phyloP scores from a whole-genome alignment of 1,139 yeast genomes.

The Zygosaccharomyces sapae region DNA sequence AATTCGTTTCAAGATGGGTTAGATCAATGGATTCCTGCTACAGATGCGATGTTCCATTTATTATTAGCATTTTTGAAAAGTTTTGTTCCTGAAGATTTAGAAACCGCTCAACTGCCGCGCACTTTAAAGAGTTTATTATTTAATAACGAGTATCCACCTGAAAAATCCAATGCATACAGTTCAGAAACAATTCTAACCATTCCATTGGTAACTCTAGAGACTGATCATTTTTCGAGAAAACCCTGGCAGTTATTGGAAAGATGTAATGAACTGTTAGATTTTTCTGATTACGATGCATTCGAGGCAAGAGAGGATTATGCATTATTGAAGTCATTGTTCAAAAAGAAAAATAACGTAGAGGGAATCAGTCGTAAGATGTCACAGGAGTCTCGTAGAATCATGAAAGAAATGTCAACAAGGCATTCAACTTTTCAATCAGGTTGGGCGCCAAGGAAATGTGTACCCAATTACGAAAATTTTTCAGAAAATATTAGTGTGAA shows the following conservation, averaged over 20 bases:
- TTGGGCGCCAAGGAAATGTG: constrained; percentile 35
- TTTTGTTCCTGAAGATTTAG: constrained; percentile 61
- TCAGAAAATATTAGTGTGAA: constrained; percentile 43
- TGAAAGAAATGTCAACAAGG: constrained; percentile 54
- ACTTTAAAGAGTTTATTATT: constrained; percentile 59
- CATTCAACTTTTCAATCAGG: constrained; percentile 42
- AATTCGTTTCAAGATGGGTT: constrained; percentile 64
- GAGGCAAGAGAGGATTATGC: constrained; percentile 77
- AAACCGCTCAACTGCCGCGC: constrained; percentile 55
- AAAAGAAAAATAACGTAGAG: constrained; percentile 47
- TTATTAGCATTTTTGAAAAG: constrained; percentile 74
- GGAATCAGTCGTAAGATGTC: constrained; percentile 64
- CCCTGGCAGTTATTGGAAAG: constrained; percentile 49
- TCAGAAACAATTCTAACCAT: constrained; percentile 49
- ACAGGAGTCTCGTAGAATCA: constrained; percentile 65
- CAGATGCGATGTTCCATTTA: constrained; percentile 82
- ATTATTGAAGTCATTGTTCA: constrained; percentile 66
- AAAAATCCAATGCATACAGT: constrained; percentile 38
- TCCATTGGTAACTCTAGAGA: constrained; percentile 64
- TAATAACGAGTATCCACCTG: constrained; percentile 65
- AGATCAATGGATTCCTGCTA: constrained; percentile 72
- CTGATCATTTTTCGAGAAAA: constrained; percentile 56
- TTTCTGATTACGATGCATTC: constrained; percentile 66
- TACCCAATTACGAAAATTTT: constrained; percentile 14
- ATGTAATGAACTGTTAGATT: constrained; percentile 57